Evolutionary conservation across 1,284 basidiomycete genomes (phyloP), one percentile per base, ranked within the genome.

Genomic region (Mycena citricolor): DNA sequence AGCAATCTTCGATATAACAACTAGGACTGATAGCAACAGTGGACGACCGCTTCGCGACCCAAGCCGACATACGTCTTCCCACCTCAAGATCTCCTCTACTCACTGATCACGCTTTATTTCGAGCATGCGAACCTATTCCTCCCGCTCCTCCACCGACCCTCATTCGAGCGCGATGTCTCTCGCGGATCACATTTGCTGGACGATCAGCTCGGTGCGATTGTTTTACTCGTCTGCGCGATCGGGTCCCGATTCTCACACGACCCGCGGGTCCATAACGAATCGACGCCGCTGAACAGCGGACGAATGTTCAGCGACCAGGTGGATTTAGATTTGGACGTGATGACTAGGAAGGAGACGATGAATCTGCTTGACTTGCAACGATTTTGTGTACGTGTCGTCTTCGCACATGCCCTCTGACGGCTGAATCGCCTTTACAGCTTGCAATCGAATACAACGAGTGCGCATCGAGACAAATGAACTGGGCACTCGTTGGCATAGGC

Each of bases 391-490:
- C 40, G 67, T 56, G 1, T 26, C 25, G n/a, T 8, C 3, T 22
- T 23, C 21, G 12, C 30, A 24, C 7, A 35, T 38, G 16, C 34
- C 22, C 17, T 28, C 8, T 34, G 12, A 36, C 17, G 24, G 6
- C 39, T 42, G 13, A 23, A 42, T 21, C 20, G 23, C 36, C 8
- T 24, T n/a, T 17, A 22, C 40, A 78, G 75, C 57, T 77, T 17
- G 65, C 67, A 13, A 67, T 70, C 1, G 51, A 71, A 46, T 82
- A 73, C 49, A 74, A 79, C 51, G 80, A 79, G 3, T 76, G 80
- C 10, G 81, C 82, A 1, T 76, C 79, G 0, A 82, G 82, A 0
- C 84, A 87, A 41, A 75, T 83, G 4, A 79, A 52, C 37, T 64
- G 62, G 62, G 54, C 57, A 16, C 53, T 63, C 33, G 36, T 58